Evolutionary conservation across 2,329 filamentous ascomycete species (phyloP).

Genomic region (Colletotrichum sp.): DNA sequence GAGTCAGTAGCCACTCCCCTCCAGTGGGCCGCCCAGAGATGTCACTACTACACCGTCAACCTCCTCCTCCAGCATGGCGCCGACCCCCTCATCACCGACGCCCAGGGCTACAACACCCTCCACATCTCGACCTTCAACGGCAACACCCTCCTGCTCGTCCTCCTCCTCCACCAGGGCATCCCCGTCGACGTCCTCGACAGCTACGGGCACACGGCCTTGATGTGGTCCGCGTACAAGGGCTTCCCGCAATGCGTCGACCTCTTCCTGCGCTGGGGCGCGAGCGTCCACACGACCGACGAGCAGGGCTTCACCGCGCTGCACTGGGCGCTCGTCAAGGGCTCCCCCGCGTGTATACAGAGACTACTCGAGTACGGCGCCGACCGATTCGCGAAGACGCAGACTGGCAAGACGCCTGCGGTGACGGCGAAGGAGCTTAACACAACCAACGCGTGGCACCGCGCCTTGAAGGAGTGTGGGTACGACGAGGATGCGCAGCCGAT

Average conservation of each 20-base stretch:
- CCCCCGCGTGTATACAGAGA: constrained; percentile 87
- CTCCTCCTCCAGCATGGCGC: constrained; percentile 90
- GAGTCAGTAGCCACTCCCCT: constrained; percentile 93
- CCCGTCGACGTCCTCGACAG: constrained; percentile 89
- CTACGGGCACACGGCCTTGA: constrained; percentile 90
- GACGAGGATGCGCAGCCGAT: constrained; percentile 77
- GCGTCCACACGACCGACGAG: constrained; percentile 88
- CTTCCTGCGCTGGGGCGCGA: constrained; percentile 93
- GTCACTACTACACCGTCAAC: constrained; percentile 96
- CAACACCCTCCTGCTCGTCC: constrained; percentile 86
- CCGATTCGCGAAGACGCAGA: constrained; percentile 85
- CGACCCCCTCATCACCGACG: constrained; percentile 89
- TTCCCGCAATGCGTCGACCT: constrained; percentile 91
- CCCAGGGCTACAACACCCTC: constrained; percentile 96
- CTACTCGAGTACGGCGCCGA: constrained; percentile 95
- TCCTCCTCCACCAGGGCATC: constrained; percentile 94
- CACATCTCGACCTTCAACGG: constrained; percentile 98
- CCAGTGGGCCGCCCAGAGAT: constrained; percentile 96
- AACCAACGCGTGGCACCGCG: constrained; percentile 78
- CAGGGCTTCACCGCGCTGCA: constrained; percentile 94
- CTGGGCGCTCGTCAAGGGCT: constrained; percentile 96
- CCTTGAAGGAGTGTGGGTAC: constrained; percentile 84
- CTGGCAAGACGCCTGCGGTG: constrained; percentile 86
- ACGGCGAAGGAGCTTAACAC: constrained; percentile 94
- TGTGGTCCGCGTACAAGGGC: constrained; percentile 99